These are phyloP conservation scores for Blastobotrys indianensis DNA, from an alignment of 1,139 yeast genomes.

Conservation along the genomic window DNA sequence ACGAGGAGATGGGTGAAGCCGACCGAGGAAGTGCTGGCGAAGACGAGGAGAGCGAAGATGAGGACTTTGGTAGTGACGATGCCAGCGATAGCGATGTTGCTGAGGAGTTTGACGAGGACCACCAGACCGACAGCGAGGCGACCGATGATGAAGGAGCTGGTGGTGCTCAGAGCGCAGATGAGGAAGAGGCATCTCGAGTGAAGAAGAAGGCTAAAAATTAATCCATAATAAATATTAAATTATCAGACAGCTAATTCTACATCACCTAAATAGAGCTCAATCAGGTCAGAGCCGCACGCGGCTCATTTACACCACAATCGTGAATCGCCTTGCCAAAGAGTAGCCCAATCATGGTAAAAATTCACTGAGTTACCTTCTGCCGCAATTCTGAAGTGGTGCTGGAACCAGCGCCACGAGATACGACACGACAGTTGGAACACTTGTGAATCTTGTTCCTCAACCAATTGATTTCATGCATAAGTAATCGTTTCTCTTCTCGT, in stretches of 20 bases:
- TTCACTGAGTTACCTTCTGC: too few relatives aligned
- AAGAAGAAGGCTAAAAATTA: conserved; percentile 30
- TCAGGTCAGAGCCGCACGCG: too few relatives aligned
- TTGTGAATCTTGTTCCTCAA: too few relatives aligned
- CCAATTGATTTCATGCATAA: too few relatives aligned
- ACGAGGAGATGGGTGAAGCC: conserved; percentile 37
- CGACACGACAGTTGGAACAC: too few relatives aligned
- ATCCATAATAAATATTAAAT: neutral
- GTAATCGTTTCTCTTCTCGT: too few relatives aligned
- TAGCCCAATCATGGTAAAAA: too few relatives aligned
- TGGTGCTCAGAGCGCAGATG: conserved; percentile 21
- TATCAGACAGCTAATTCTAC: neutral
- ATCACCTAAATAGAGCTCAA: neutral
- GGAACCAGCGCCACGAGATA: too few relatives aligned
- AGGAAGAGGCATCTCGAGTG: conserved; percentile 28
- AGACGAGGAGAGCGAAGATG: conserved; percentile 51
- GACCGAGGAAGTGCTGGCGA: conserved; percentile 43
- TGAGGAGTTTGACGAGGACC: conserved; percentile 84
- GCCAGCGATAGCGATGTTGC: conserved; percentile 70
- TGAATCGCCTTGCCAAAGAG: too few relatives aligned
- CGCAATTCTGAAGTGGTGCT: too few relatives aligned
- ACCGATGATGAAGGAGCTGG: conserved; percentile 34
- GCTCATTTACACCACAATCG: too few relatives aligned
- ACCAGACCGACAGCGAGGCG: conserved; percentile 40
- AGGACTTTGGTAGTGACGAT: conserved; percentile 58